phyloP scores from a whole-genome alignment of 352 stramenopile genomes.

The Hyaloperonospora arabidopsidis region DNA sequence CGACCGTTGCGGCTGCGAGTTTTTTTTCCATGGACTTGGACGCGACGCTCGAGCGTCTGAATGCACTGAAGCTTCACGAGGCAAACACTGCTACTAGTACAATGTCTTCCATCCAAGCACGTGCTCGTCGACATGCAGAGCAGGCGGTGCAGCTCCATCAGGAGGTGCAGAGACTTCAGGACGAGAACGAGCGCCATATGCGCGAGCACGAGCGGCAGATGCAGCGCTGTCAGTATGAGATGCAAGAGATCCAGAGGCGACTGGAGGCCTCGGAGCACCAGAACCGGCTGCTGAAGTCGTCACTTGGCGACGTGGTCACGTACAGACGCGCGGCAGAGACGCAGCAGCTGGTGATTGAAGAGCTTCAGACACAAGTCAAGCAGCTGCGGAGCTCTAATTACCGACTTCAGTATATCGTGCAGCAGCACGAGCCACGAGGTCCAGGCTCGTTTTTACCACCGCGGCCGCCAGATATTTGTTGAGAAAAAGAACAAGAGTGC shows the following conservation, averaged over 20 bases:
- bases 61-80: constrained; percentile 65
- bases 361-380: constrained; percentile 62
- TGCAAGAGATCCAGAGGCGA: constrained; percentile 37
- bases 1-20: constrained; percentile 3
- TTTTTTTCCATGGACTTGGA: constrained; percentile 43
- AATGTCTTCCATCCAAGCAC: not conserved
- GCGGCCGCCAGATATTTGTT: constrained; percentile 67
- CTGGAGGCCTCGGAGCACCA: constrained; percentile 43
- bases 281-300: constrained; percentile 44
- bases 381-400: constrained; percentile 63
- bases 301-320: constrained; percentile 35
- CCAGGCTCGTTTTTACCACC: constrained; percentile 44
- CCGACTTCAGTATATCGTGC: constrained; percentile 59
- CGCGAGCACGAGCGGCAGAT: constrained; percentile 41
- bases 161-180: constrained; percentile 40
- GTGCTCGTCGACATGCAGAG: constrained; percentile 11
- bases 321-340: constrained; percentile 40
- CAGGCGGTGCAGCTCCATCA: constrained; percentile 21
- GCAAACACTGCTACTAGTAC: too few relatives aligned
- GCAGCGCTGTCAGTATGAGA: constrained; percentile 44
- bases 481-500: constrained; percentile 5
- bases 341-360: constrained; percentile 60
- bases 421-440: constrained; percentile 51
- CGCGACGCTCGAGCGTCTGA: constrained; percentile 63
- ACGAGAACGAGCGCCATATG: constrained; percentile 38